Conservation (phyloP, 1,139 yeast species). For the Saccharomyces hybrid region DNA sequence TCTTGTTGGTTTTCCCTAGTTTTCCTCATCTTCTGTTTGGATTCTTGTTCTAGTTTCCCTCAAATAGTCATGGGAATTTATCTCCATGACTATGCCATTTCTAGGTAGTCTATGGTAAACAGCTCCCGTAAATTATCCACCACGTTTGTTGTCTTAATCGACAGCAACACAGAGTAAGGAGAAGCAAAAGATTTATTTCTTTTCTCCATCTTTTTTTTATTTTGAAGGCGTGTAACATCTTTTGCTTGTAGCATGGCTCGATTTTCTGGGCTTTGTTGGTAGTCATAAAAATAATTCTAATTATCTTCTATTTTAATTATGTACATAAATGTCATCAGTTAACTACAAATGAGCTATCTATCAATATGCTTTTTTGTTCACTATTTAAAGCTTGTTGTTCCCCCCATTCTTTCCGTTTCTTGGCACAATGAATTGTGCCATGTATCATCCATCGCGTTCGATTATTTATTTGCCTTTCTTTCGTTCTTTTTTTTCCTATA, state of each 20-base stretch:
- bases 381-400: conserved; percentile 2
- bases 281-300: not conserved
- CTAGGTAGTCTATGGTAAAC: conserved; percentile 31
- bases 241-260: not conserved
- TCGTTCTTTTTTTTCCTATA: not conserved
- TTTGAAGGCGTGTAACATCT: conserved; percentile 31
- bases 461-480: not conserved
- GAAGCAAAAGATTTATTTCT: conserved; percentile 7
- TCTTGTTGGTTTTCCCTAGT: not conserved
- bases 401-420: not conserved
- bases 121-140: conserved; percentile 29
- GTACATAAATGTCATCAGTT: not conserved
- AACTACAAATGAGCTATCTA: conserved; percentile 1
- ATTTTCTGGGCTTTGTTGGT: not conserved
- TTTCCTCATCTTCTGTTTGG: not conserved
- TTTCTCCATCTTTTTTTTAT: conserved; percentile 19
- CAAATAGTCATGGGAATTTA: conserved; percentile 22
- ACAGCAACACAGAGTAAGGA: conserved; percentile 23
- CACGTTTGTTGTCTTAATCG: conserved; percentile 12
- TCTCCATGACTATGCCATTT: conserved; percentile 29
- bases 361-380: not conserved
- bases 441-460: not conserved
- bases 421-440: not conserved
- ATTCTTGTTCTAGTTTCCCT: not conserved
- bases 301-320: not conserved